Evolutionary conservation across 2,329 filamentous ascomycete species (phyloP), one percentile per base, ranked within the genome.

Genomic region (Fonsecaea erecta): DNA sequence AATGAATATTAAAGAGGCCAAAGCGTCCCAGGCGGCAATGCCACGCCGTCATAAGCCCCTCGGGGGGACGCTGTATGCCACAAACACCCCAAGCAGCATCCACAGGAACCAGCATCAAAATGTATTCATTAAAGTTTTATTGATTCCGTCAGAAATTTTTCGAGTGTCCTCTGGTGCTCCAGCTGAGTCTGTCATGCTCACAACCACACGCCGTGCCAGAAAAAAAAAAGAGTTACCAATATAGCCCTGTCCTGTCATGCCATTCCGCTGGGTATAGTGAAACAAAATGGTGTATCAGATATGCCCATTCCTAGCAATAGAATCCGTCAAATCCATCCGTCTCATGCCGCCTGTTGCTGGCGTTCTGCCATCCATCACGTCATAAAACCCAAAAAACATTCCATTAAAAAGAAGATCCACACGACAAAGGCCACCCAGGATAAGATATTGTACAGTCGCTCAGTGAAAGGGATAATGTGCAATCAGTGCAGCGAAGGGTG

Each of bases 251-350:
- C 34, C 52, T 66, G 64, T 59, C 62, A 26, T 65, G 55, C 62
- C 59, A 46, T 43, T 34, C 57, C 59, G 46, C 58, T 67, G 67
- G 67, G 67, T 69, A 69, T 69, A 66, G 57, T 59, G 40, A 60
- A n/a, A 60, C 61, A 63, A 61, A 52, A 57, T 57, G 60, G 66
- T 59, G 57, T 61, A 26, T 35, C 51, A 26, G 54, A 59, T 58
- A 60, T 24, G 52, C 60, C 46, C 40, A 56, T 54, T 43, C 57
- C 56, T 54, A 48, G 35, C 28, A 56, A 63, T 43, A 52, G 32
- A 52, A 54, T 21, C 60, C 60, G 43, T 63, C 60, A 63, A 63
- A 56, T 35, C 63, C 53, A 64, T 66, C 64, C 63, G 14, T 64
- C 62, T 58, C 53, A n/a, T 55, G 30, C 57, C 48, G 35, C 57